A percentile compares a stretch with the other conserved stretches of the same genome.
Evolutionary conservation across 2,329 filamentous ascomycete species (phyloP).

Genomic region (Whalleya microplaca): DNA sequence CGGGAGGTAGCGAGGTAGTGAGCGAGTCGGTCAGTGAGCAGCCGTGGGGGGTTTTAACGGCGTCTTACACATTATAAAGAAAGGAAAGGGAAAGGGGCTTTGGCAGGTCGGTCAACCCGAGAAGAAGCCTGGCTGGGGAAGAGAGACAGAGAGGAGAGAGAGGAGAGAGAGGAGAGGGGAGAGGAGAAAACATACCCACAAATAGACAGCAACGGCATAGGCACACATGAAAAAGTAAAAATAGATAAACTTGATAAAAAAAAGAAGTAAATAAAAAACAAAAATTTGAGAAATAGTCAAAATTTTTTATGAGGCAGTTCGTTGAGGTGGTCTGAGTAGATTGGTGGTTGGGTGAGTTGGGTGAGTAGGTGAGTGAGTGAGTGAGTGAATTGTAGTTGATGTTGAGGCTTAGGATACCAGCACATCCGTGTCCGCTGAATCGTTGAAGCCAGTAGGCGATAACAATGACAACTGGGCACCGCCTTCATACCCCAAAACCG

Average conservation of each 20-base stretch:
- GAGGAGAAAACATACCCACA: background rate
- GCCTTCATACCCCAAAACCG: slow-evolving; percentile 80
- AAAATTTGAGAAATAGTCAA: slow-evolving; percentile 24
- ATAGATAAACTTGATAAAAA: background rate
- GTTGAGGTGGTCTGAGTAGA: too few species aligned
- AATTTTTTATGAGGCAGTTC: too few species aligned
- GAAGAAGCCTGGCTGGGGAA: too few species aligned
- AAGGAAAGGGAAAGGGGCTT: too few species aligned
- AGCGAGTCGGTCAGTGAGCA: background rate
- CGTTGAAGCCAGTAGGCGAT: slow-evolving; percentile 84
- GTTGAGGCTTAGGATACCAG: too few species aligned
- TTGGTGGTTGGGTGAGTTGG: too few species aligned
- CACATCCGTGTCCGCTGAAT: slow-evolving; percentile 96
- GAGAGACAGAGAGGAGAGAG: too few species aligned
- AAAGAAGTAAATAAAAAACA: slow-evolving; percentile 10
- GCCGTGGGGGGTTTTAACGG: too few species aligned
- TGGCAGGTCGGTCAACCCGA: background rate
- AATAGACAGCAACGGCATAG: slow-evolving; percentile 5
- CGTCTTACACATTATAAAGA: background rate
- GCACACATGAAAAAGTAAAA: slow-evolving; percentile 2
- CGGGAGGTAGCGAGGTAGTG: too few species aligned
- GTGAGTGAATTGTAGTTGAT: too few species aligned
- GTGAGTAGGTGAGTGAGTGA: too few species aligned
- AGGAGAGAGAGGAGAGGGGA: too few species aligned
- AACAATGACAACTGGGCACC: slow-evolving; percentile 89